Percentiles rank a stretch among this genome's conserved stretches.
Evolutionary conservation across 179 eudicot genomes (phyloP).

Genomic region (Kewa caespitosa): DNA sequence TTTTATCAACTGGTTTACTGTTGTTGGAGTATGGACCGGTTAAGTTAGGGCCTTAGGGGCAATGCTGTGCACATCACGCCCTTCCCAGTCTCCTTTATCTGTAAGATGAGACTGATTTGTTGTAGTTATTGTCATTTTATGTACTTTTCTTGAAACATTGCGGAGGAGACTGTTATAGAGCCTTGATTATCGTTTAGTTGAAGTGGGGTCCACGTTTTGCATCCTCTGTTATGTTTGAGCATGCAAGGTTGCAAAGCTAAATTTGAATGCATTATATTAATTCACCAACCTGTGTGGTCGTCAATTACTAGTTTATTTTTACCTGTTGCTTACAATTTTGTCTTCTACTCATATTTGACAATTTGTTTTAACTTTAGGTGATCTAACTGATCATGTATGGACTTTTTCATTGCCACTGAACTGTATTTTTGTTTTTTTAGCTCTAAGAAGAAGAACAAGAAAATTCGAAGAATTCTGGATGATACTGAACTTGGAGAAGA

Average conservation of each 20-base stretch:
- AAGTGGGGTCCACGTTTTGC: neutral
- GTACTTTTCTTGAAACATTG: neutral
- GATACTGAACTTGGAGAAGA: slow-evolving; percentile 98
- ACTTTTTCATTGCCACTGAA: neutral
- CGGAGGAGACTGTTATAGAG: neutral
- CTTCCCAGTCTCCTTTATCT: neutral
- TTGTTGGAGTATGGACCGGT: neutral
- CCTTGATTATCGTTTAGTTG: neutral
- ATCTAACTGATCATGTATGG: neutral
- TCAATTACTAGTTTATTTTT: neutral
- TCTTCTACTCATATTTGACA: neutral
- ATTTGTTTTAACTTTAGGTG: neutral
- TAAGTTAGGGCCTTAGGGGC: no score
- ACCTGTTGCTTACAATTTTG: neutral
- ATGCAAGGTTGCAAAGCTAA: neutral
- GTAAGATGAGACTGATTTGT: neutral
- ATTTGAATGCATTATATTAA: neutral
- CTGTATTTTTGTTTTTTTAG: slow-evolving; percentile 29
- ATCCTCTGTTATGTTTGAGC: neutral
- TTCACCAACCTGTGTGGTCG: no score
- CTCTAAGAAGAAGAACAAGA: slow-evolving; percentile 66
- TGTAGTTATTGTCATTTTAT: neutral
- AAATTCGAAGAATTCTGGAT: slow-evolving; percentile 89
- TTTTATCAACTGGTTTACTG: neutral
- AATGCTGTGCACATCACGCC: neutral